These are phyloP conservation scores for Rhizoclosmatium globosum DNA, from an alignment of 192 early-diverging fungal species.

Conservation along the genomic window DNA sequence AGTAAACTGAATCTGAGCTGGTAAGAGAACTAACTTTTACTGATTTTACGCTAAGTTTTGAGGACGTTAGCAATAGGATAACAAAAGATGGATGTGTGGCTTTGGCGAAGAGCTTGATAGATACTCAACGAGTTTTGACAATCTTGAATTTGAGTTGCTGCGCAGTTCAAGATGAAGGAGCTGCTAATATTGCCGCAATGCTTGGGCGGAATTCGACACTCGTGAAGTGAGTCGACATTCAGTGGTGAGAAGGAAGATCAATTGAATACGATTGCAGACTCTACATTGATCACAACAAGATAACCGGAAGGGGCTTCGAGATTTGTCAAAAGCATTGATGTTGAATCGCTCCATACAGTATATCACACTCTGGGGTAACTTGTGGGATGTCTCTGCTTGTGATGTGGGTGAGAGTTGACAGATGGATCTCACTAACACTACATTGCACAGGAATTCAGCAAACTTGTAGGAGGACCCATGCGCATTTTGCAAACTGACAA, in stretches of 20 bases:
- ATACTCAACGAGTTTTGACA: constrained; percentile 38
- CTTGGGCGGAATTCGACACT: constrained; percentile 42
- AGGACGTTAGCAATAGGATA: constrained; percentile 48
- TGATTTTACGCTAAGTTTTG: background rate
- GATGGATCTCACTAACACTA: constrained; percentile 1
- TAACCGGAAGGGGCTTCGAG: constrained; percentile 49
- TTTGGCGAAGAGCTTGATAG: constrained; percentile 42
- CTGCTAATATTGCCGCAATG: constrained; percentile 45
- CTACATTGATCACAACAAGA: constrained; percentile 55
- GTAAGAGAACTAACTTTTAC: constrained; percentile 27
- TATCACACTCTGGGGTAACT: constrained; percentile 58
- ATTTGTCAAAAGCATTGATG: constrained; percentile 37
- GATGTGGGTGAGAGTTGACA: constrained; percentile 39
- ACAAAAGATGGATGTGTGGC: constrained; percentile 54
- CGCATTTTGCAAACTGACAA: constrained; percentile 18
- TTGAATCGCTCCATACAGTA: constrained; percentile 37
- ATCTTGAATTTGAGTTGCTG: constrained; percentile 53
- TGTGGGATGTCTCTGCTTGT: constrained; percentile 50
- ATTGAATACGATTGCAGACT: constrained; percentile 33
- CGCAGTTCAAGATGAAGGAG: constrained; percentile 57
- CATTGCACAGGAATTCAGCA: constrained; percentile 38
- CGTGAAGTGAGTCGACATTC: too few relatives aligned
- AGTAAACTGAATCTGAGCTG: constrained; percentile 47
- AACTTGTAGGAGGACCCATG: constrained; percentile 48
- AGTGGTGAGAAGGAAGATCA: too few relatives aligned